phyloP scores from a whole-genome alignment of 768 basidiomycete genomes.

The Dacryopinax primogenitus region DNA sequence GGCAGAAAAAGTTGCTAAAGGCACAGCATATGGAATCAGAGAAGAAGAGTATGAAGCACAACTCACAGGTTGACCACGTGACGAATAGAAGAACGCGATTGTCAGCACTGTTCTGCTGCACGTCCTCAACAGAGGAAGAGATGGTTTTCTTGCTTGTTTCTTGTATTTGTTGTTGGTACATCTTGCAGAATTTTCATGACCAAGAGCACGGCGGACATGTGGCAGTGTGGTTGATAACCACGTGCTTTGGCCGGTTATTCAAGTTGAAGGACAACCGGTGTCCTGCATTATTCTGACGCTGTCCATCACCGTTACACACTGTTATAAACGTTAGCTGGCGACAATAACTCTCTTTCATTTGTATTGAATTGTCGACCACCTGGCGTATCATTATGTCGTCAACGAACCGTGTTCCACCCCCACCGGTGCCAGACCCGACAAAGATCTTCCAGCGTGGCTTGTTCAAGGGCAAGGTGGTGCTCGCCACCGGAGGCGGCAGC shows the following conservation, averaged over 20 bases:
- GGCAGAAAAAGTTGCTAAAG: constrained; percentile 5
- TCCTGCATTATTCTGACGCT: background rate
- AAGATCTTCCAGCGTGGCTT: constrained; percentile 59
- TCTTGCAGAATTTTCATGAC: background rate
- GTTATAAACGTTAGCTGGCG: background rate
- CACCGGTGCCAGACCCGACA: background rate
- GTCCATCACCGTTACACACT: too few relatives aligned
- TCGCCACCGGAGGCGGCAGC: constrained; percentile 83
- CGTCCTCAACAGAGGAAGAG: too few relatives aligned
- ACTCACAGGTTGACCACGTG: background rate
- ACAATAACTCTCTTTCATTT: background rate
- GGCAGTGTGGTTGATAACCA: background rate
- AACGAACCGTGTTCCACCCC: background rate
- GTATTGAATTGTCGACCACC: background rate
- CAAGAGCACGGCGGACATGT: background rate
- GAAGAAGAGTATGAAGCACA: background rate
- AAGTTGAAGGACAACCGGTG: background rate
- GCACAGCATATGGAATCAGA: background rate
- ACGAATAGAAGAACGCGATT: background rate
- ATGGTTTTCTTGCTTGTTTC: too few relatives aligned
- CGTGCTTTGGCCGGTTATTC: too few relatives aligned
- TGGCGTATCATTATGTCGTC: background rate
- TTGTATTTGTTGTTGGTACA: too few relatives aligned
- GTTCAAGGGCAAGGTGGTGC: constrained; percentile 81
- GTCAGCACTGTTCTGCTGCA: too few relatives aligned